These are phyloP conservation scores for Agrocybe pediades DNA, from an alignment of 768 basidiomycete species.

Conservation along the genomic window DNA sequence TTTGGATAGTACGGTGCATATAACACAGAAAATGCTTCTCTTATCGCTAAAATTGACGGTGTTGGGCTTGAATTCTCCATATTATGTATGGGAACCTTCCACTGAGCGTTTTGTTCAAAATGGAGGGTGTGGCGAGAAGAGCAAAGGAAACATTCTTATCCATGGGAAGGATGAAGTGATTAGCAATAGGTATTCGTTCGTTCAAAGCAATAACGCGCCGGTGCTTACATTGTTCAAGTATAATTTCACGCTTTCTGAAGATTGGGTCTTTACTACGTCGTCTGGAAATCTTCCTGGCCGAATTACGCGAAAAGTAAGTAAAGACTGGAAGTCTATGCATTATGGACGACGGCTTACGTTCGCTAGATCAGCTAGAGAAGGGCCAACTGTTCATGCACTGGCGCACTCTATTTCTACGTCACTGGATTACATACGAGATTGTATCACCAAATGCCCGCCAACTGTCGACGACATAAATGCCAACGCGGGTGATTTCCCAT, in stretches of 20 bases:
- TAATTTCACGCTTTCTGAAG: conserved; percentile 60
- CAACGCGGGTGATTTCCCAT: conserved; percentile 17
- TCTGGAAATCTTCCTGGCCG: conserved; percentile 53
- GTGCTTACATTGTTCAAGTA: conserved; percentile 33
- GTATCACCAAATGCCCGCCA: conserved; percentile 42
- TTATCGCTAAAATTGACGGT: conserved; percentile 55
- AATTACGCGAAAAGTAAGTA: conserved; percentile 50
- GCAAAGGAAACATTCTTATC: conserved; percentile 42
- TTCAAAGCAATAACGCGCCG: not conserved
- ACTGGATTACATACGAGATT: conserved; percentile 50
- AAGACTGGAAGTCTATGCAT: conserved; percentile 4
- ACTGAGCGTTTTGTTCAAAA: conserved; percentile 59
- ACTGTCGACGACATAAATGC: conserved; percentile 21
- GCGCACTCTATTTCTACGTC: conserved; percentile 63
- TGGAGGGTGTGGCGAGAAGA: conserved; percentile 30
- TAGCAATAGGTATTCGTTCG: conserved; percentile 49
- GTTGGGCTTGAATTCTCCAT: conserved; percentile 66
- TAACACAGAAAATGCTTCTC: conserved; percentile 50
- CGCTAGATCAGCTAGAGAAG: conserved; percentile 44
- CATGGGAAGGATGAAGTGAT: conserved; percentile 60
- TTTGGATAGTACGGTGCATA: conserved; percentile 38
- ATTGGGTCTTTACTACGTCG: conserved; percentile 72
- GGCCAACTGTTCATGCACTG: conserved; percentile 65
- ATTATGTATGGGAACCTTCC: conserved; percentile 62
- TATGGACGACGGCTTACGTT: conserved; percentile 5